Conservation (phyloP, 2,329 filamentous ascomycete species). For the Thelonectria discophora region DNA sequence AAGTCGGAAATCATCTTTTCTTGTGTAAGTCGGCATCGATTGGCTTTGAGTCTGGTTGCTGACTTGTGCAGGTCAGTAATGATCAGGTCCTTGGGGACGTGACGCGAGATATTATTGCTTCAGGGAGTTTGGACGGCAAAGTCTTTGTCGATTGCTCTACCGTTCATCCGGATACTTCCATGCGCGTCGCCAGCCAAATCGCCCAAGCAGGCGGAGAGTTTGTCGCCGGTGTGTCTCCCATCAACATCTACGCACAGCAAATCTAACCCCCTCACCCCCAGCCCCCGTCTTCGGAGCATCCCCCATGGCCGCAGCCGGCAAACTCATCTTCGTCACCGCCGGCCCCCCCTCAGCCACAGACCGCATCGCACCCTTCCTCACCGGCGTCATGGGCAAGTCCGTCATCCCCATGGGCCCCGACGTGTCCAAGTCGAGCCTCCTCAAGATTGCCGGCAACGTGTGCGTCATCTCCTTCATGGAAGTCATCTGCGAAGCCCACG, state of each 20-base stretch:
- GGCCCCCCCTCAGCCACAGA: constrained; percentile 47
- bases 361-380: constrained; percentile 49
- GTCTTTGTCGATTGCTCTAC: constrained; percentile 40
- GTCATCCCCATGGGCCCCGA: constrained; percentile 54
- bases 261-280: not conserved
- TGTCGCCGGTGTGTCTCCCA: constrained; percentile 13
- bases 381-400: constrained; percentile 50
- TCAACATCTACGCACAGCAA: not conserved
- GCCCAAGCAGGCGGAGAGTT: constrained; percentile 20
- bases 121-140: constrained; percentile 24
- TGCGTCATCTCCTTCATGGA: constrained; percentile 38
- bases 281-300: constrained; percentile 54
- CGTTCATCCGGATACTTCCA: constrained; percentile 40
- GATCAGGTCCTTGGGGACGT: constrained; percentile 9
- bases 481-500: constrained; percentile 43
- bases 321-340: constrained; percentile 54
- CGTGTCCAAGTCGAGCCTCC: constrained; percentile 49
- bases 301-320: constrained; percentile 52
- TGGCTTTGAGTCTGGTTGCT: not conserved
- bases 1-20: constrained; percentile 53
- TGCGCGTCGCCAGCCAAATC: constrained; percentile 43
- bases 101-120: constrained; percentile 12
- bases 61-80: constrained; percentile 11
- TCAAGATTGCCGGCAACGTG: constrained; percentile 56
- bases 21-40: constrained; percentile 44